Conservation (phyloP, 441 rosid species). For the Populus tomentosa region DNA sequence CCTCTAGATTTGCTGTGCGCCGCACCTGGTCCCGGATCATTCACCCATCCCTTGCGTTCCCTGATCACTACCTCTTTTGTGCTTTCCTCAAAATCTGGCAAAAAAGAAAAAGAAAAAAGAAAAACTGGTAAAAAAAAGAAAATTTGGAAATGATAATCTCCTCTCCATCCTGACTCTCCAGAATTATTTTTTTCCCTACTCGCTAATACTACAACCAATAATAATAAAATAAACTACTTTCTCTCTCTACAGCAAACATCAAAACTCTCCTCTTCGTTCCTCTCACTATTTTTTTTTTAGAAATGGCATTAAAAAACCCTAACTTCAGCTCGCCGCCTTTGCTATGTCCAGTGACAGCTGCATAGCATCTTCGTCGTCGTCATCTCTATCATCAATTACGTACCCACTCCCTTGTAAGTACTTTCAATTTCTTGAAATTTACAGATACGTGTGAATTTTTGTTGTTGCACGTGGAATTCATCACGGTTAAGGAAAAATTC, state of each 20-base stretch:
- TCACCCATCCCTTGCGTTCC: neutral
- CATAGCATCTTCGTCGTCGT: neutral
- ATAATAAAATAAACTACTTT: too few species aligned
- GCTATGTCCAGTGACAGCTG: neutral
- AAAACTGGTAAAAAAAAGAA: too few species aligned
- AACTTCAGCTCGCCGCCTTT: conserved; percentile 18
- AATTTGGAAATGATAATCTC: neutral
- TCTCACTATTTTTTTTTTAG: neutral
- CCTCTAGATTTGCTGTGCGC: neutral
- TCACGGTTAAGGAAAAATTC: neutral
- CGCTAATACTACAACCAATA: neutral
- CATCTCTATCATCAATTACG: neutral
- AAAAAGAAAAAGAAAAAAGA: too few species aligned
- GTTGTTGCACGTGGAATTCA: neutral
- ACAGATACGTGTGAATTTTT: neutral
- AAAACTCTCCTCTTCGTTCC: neutral
- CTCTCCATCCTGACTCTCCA: neutral
- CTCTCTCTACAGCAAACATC: neutral
- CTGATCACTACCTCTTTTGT: neutral
- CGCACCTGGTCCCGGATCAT: neutral
- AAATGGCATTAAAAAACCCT: conserved; percentile 15
- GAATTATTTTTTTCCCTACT: neutral
- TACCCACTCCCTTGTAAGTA: neutral
- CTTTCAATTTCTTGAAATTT: neutral
- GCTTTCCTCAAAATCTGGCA: too few species aligned